A percentile compares a stretch with the other conserved stretches of the same genome.
Conservation (phyloP, 257 asterid genomes). For the Solanum pimpinellifolium region DNA sequence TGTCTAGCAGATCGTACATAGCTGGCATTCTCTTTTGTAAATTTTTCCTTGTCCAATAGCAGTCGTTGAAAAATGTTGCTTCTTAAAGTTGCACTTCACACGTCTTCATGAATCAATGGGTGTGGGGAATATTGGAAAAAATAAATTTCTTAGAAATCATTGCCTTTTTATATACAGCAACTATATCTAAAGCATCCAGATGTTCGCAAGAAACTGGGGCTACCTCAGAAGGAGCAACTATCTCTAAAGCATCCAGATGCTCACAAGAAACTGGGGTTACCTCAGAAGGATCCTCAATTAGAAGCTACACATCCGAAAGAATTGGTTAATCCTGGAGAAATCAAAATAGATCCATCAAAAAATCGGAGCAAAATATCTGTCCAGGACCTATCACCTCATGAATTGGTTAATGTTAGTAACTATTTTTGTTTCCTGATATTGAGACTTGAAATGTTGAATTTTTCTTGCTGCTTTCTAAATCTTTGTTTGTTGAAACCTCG, state of each 20-base stretch:
- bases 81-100: not conserved
- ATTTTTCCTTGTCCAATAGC: not conserved
- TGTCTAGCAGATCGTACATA: not conserved
- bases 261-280: slow-evolving; percentile 62
- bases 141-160: not conserved
- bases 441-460: not conserved
- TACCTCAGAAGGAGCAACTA: slow-evolving; percentile 58
- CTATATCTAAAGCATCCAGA: slow-evolving; percentile 49
- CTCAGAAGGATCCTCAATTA: slow-evolving; percentile 26
- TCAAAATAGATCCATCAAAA: slow-evolving; percentile 22
- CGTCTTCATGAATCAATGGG: not conserved
- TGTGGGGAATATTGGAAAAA: not conserved
- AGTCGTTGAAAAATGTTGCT: not conserved
- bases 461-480: not conserved
- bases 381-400: slow-evolving; percentile 47
- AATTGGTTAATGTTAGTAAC: slow-evolving; percentile 57
- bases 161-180: slow-evolving; percentile 37
- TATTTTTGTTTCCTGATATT: not conserved
- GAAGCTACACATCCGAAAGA: slow-evolving; percentile 21
- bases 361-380: slow-evolving; percentile 38
- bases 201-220: slow-evolving; percentile 55
- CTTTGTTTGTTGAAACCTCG: not conserved
- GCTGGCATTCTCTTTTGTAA: not conserved
- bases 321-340: slow-evolving; percentile 12
- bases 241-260: slow-evolving; percentile 48